phyloP scores from a whole-genome alignment of 2,329 filamentous ascomycete genomes.

The Penicillium sp. region DNA sequence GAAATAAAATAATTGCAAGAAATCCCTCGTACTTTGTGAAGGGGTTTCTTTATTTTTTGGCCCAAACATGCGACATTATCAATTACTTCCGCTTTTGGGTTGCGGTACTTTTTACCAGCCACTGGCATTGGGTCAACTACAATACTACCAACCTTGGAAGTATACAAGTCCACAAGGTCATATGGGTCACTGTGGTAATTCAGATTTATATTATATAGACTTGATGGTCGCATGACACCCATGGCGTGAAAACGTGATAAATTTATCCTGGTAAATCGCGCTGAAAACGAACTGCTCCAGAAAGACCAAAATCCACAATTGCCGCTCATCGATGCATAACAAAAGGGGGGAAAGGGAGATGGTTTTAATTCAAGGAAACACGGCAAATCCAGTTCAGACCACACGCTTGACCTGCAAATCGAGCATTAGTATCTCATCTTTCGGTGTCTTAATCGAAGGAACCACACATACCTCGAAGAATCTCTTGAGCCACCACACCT shows the following conservation, averaged over 20 bases:
- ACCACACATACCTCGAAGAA: conserved; percentile 74
- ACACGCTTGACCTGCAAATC: conserved; percentile 46
- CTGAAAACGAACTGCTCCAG: conserved; percentile 8
- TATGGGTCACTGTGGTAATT: conserved; percentile 11
- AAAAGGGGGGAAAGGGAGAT: neutral
- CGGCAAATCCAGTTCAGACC: conserved; percentile 34
- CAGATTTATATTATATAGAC: conserved; percentile 23
- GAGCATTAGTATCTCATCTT: conserved; percentile 8
- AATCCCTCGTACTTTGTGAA: neutral
- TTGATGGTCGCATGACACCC: conserved; percentile 21
- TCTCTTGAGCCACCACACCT: conserved; percentile 98
- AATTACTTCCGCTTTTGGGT: neutral
- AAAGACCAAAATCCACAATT: conserved; percentile 16
- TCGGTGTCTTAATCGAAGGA: neutral
- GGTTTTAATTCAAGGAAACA: neutral
- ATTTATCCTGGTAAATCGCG: conserved; percentile 9
- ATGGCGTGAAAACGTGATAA: conserved; percentile 17
- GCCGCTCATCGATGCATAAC: conserved; percentile 6
- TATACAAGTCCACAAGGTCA: neutral
- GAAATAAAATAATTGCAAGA: neutral
- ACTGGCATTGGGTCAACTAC: neutral
- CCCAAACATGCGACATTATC: neutral
- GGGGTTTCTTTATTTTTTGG: neutral
- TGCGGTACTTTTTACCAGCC: neutral
- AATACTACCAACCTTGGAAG: no score